Evolutionary conservation across 2,329 filamentous ascomycete species (phyloP).

Genomic region (Aureobasidium sp.): DNA sequence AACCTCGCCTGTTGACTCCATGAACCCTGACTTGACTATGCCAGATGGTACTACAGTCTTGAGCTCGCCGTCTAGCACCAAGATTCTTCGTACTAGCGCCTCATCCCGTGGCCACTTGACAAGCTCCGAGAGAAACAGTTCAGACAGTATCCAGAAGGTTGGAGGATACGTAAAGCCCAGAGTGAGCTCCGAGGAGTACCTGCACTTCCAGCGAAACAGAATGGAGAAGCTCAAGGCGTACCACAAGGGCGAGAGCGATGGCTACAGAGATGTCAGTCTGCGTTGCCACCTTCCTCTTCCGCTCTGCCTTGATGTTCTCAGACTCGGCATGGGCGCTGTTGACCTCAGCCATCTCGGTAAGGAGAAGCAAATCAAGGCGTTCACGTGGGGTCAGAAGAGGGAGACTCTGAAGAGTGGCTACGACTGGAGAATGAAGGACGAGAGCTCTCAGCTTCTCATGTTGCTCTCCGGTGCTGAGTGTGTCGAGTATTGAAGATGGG

Average conservation of each 20-base stretch:
- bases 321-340: conserved; percentile 19
- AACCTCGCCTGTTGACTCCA: conserved; percentile 10
- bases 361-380: conserved; percentile 25
- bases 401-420: conserved; percentile 25
- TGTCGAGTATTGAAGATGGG: conserved; percentile 9
- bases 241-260: conserved; percentile 13
- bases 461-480: conserved; percentile 33
- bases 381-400: conserved; percentile 28
- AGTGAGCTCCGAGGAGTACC: conserved; percentile 19
- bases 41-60: conserved; percentile 22
- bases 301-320: conserved; percentile 27
- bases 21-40: conserved; percentile 21
- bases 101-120: neutral
- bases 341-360: conserved; percentile 24
- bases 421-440: conserved; percentile 29
- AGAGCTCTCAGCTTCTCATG: conserved; percentile 30
- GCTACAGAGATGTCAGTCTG: conserved; percentile 21
- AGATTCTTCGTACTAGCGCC: conserved; percentile 16
- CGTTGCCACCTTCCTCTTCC: conserved; percentile 25
- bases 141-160: neutral
- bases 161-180: conserved; percentile 18
- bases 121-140: neutral
- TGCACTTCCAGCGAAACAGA: conserved; percentile 22
- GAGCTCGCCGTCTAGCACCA: neutral
- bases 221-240: conserved; percentile 15